phyloP scores from a whole-genome alignment of 106 monocot genomes.

The Acanthochlamys bracteata region DNA sequence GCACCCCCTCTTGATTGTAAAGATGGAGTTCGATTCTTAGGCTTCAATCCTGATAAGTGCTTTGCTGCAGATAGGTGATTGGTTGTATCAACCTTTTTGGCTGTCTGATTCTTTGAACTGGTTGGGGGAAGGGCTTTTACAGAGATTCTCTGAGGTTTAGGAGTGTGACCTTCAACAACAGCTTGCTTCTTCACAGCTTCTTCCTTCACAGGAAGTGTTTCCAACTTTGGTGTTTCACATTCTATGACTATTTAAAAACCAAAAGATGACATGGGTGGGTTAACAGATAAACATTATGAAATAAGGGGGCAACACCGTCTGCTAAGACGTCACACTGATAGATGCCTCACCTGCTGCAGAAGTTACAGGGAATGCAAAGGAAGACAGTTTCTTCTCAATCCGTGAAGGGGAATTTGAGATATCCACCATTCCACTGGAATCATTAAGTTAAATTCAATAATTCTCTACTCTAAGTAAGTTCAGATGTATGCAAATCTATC shows the following conservation, averaged over 20 bases:
- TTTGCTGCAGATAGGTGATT: neutral
- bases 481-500: neutral
- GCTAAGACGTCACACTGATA: too few species aligned
- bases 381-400: conserved; percentile 4
- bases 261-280: neutral
- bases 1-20: neutral
- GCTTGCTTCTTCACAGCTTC: conserved; percentile 7
- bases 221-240: conserved; percentile 20
- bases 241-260: neutral
- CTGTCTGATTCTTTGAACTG: conserved; percentile 29
- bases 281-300: too few species aligned
- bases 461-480: neutral
- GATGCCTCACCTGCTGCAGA: conserved; percentile 1
- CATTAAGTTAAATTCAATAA: conserved; percentile 1
- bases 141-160: conserved; percentile 13
- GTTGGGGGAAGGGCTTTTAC: conserved; percentile 4
- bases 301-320: too few species aligned
- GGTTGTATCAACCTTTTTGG: conserved; percentile 17
- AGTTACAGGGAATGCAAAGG: conserved; percentile 30
- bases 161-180: conserved; percentile 24
- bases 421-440: conserved; percentile 12
- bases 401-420: neutral
- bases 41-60: conserved; percentile 23
- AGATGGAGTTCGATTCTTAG: conserved; percentile 13
- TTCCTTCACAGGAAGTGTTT: conserved; percentile 2